Base-by-base conservation (phyloP, 2,329 filamentous ascomycete genomes). In the Hypoxylon sp. region DNA sequence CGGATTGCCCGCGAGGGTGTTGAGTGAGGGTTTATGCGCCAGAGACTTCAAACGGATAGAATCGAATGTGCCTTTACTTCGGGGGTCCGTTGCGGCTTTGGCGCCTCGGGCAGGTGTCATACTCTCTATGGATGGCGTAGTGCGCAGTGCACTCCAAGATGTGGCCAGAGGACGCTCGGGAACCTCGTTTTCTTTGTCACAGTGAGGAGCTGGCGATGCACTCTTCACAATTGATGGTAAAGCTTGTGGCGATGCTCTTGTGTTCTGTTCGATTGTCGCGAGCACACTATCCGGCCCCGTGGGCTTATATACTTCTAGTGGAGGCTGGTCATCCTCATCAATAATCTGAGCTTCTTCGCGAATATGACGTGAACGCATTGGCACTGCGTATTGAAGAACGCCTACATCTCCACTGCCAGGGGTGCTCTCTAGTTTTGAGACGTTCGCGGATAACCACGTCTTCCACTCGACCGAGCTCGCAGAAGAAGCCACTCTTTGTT, bases 391-490 rank as follows among this genome's bases (percentile, higher is more conserved):
- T n/a, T 72, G 59, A 22, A 75, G 61, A 14, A 68, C 61, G 6
- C 35, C 42, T 2, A 46, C 54, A 6, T 68, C 50, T n/a, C 42
- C 40, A 8, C 51, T 31, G 20, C 49, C 63, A 2, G 72, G 37
- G 3, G 77, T 73, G 20, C 74, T 74, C 50, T 87, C 84, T 1
- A 86, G 74, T 61, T 83, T 85, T 0, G 83, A 83, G 7, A 85
- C 81, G 46, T 88, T 84, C 2, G 84, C 81, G 7, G 85, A 86
- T 42, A 88, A 81, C 83, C 83, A 86, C 0, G 79, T 83, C 75
- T 87, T 88, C 86, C 86, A 88, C 64, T 88, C 86, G 1, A 73
- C 71, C 0, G 81, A 82, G 37, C 79, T 79, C 17, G 75, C 72
- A 4, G 80, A 80, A 33, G 76, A 79, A n/a, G 72, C 71, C 2